These are phyloP conservation scores for Dovyalis caffra DNA, from an alignment of 345 rosid species.

Conservation along the genomic window DNA sequence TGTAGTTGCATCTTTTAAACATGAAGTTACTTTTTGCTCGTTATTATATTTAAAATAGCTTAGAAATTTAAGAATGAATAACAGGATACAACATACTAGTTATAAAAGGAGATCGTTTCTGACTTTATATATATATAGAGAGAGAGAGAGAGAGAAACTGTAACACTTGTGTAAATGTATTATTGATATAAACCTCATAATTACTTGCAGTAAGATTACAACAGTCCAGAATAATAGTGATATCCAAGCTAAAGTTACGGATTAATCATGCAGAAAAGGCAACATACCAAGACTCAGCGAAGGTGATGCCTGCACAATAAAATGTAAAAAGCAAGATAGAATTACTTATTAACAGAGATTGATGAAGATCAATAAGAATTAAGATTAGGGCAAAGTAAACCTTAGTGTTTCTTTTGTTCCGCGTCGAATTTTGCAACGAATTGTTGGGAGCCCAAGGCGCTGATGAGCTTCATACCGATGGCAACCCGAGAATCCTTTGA, in stretches of 20 bases:
- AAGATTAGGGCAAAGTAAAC: conserved; percentile 20
- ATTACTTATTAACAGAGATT: neutral
- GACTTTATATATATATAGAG: too few species aligned
- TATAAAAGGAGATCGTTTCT: too few species aligned
- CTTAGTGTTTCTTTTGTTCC: conserved; percentile 89
- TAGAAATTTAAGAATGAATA: too few species aligned
- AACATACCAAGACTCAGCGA: conserved; percentile 36
- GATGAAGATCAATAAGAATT: neutral
- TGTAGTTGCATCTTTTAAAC: too few species aligned
- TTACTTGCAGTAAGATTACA: neutral
- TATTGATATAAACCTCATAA: too few species aligned
- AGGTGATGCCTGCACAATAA: conserved; percentile 77
- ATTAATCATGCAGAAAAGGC: neutral
- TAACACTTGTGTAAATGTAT: too few species aligned
- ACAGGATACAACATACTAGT: too few species aligned
- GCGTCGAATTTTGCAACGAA: conserved; percentile 82
- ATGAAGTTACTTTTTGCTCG: too few species aligned
- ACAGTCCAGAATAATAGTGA: neutral
- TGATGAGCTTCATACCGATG: conserved; percentile 91
- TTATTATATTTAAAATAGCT: too few species aligned
- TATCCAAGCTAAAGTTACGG: neutral
- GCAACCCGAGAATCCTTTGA: conserved; percentile 88
- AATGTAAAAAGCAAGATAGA: neutral
- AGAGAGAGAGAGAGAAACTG: too few species aligned
- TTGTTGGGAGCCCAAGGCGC: conserved; percentile 78